Base-by-base conservation (phyloP, 2,329 filamentous ascomycete species). In the Colletotrichum sp. region DNA sequence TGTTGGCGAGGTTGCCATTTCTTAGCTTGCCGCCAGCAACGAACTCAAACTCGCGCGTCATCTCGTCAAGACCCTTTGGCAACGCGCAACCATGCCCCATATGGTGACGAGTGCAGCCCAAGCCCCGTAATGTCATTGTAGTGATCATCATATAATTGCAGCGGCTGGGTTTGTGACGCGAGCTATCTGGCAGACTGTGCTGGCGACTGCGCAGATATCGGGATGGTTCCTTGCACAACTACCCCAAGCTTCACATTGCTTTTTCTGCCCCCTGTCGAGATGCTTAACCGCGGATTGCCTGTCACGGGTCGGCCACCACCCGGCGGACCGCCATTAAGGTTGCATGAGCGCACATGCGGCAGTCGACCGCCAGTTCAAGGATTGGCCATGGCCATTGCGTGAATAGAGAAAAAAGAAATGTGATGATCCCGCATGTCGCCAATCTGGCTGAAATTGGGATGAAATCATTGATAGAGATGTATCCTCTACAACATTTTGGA, bases 271-370 rank as follows among this genome's bases (percentile, higher is more conserved):
- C 36, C 39, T 68, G 55, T 34, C 30, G 32, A 68, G 26, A 21
- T 18, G 18, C 16, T 24, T 44, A 7, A 34, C 52, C 30, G 57
- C n/a, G 21, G 34, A 36, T 24, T 75, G 52, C 60, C 59, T 63
- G 34, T 39, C 21, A 74, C 70, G 64, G 70, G 64, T 62, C 52
- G 59, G 70, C 64, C 28, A 73, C 49, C 21, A 44, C 30, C 69
- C 69, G 69, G 28, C 69, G 36, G 69, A 69, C 70, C 32, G 64
- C 26, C 59, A 26, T 73, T 74, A 73, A 76, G 49, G 74, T 76
- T 73, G 64, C 70, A 74, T 65, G 34, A 67, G 64, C 55, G 26
- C 59, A 49, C 59, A 69, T 28, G 30, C 59, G n/a, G 28, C 63
- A 39, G 10, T 26, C 30, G 34, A 49, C 32, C 28, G 49, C 21